Base-by-base conservation (phyloP, 768 basidiomycete species). In the Leucosporidium creatinivorum region DNA sequence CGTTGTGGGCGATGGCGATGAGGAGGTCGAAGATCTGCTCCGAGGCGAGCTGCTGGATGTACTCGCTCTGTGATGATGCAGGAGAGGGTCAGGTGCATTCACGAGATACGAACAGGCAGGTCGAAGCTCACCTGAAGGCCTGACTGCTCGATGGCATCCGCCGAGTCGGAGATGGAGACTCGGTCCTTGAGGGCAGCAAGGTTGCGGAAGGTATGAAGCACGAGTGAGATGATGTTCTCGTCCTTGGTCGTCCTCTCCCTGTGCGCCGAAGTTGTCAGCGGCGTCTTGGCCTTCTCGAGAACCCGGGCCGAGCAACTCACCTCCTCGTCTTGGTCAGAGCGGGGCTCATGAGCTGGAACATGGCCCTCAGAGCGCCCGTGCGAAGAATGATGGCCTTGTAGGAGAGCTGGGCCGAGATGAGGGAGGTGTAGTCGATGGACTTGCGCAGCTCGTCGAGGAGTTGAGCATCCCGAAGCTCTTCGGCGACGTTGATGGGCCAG, bases 401-500 rank as follows among this genome's bases (percentile, higher is more conserved):
- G 72, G 87, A 81, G 31, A 91, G 79, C 77, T 98, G 94, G 71
- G 88, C 88, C 74, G 84, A 78, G 55, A 87, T 77, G 10, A 98
- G 83, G 67, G 87, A 86, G 0, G 91, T 91, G 78, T 93, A 98
- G 77, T 99, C 96, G 30, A 74, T 62, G 49, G 65, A 36, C 23
- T 48, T 39, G 30, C 63, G 67, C 18, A 73, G 65, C 59, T 70
- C 90, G 49, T 87, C 89, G 54, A 92, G 89, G 44, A 80, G 77
- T 76, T 89, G 87, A 62, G 97, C 85, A 75, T 98, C 96, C 74
- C 88, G 89, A 70, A 99, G 81, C 78, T 98, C 96, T 74, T 91
- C 89, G 0, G 91, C 89, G 69, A 98, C 81, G 78, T 98, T 91
- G 62, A 99, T 94, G 0, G 96, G 96, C 96, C 96, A 99, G 1